phyloP scores from a whole-genome alignment of 768 basidiomycete species.

The Agaricus subrufescens region DNA sequence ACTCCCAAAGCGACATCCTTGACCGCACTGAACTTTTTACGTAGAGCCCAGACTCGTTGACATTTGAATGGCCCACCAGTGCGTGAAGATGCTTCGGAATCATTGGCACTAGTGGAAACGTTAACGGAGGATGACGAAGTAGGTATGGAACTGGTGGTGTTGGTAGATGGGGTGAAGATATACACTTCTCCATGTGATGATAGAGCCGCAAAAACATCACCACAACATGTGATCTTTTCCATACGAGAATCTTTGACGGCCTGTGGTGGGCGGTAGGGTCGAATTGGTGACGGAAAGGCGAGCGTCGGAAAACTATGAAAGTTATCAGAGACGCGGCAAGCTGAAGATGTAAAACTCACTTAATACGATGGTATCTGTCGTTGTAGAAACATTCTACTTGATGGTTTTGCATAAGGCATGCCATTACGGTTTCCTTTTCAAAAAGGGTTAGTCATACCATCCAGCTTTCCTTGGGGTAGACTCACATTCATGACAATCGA shows the following conservation, averaged over 20 bases:
- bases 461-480: too few relatives aligned
- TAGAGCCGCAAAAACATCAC: conserved; percentile 77
- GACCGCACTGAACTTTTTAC: conserved; percentile 83
- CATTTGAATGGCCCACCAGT: conserved; percentile 54
- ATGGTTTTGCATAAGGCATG: conserved; percentile 69
- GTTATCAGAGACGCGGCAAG: background rate
- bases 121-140: conserved; percentile 15
- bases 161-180: conserved; percentile 49
- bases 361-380: conserved; percentile 70
- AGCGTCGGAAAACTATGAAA: conserved; percentile 65
- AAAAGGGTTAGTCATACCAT: background rate
- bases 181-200: conserved; percentile 90
- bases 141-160: conserved; percentile 16
- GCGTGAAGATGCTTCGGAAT: conserved; percentile 23
- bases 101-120: conserved; percentile 15
- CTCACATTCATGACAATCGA: conserved; percentile 69
- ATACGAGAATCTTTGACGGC: conserved; percentile 67
- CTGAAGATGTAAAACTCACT: conserved; percentile 32
- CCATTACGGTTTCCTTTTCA: conserved; percentile 73
- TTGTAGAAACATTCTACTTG: conserved; percentile 86
- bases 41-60: conserved; percentile 86
- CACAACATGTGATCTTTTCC: conserved; percentile 73
- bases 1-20: conserved; percentile 87
- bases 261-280: conserved; percentile 79
- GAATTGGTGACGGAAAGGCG: conserved; percentile 70